Evolutionary conservation across 2,329 filamentous ascomycete genomes (phyloP), one percentile per base, ranked within the genome.

Genomic region (Ceratocystis smalleyi): DNA sequence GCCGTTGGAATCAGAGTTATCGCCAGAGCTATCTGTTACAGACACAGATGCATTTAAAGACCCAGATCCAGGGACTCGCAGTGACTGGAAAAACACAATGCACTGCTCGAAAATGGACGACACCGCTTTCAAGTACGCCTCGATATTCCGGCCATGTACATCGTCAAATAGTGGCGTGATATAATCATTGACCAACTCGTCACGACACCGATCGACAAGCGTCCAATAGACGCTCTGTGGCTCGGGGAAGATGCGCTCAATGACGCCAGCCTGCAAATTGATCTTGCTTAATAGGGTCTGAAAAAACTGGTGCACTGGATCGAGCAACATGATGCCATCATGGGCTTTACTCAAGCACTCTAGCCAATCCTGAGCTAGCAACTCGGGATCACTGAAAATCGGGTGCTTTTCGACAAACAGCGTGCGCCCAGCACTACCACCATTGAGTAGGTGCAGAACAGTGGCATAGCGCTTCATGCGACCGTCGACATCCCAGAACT

Each of bases 401-500:
- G 89, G 87, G 71, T 96, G 90, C 69, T 94, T 92, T 64, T 92
- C 87, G 64, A 96, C 84, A 72, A 96, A 97, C 1, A 91, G 78
- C 63, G 97, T 90, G 59, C 95, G 79, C 8, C 84, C 89, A 15
- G 87, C 85, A 49, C 81, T 79, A 17, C 90, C 91, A 30, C 89
- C 90, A 72, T 95, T 95, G 55, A 99, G 78, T 1, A 82, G 81
- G 65, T 88, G 84, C 65, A 99, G 76, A 17, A 99, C 91, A 69
- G 90, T 84, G 1, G 91, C 91, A 74, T 96, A 97, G 71, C 88
- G 83, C 69, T 82, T 84, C 92, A 97, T 96, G 63, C 85, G 81
- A 1, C 89, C 91, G 68, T 95, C 88, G 63, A 95, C 84, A 72
- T 99, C 92, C 76, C 87, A 88, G 54, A 84, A 85, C 72, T 94